A percentile compares a stretch with the other conserved stretches of the same genome.
Evolutionary conservation across 2,329 filamentous ascomycete genomes (phyloP).

Genomic region (Monosporascus sp.): DNA sequence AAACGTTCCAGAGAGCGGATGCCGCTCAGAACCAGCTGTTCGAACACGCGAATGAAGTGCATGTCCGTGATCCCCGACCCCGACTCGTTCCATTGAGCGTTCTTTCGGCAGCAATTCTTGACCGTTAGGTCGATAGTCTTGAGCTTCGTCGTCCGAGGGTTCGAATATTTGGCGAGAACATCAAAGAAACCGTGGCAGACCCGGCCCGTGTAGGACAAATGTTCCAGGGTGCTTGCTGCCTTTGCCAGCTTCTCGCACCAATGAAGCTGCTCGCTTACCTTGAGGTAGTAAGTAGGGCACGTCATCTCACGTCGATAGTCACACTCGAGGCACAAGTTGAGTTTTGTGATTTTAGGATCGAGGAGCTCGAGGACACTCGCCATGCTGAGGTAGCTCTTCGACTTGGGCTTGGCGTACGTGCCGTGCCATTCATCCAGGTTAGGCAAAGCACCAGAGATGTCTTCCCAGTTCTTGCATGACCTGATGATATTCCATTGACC

Average conservation of each 20-base stretch:
- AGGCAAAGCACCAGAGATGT: slow-evolving; percentile 58
- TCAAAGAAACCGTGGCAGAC: slow-evolving; percentile 67
- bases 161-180: slow-evolving; percentile 43
- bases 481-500: slow-evolving; percentile 75
- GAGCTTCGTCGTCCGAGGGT: slow-evolving; percentile 46
- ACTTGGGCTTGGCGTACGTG: slow-evolving; percentile 67
- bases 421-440: slow-evolving; percentile 59
- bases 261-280: slow-evolving; percentile 55
- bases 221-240: slow-evolving; percentile 57
- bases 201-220: slow-evolving; percentile 67
- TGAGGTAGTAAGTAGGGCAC: slow-evolving; percentile 56
- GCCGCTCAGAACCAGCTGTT: slow-evolving; percentile 59
- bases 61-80: slow-evolving; percentile 68
- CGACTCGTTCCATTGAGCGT: slow-evolving; percentile 52
- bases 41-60: slow-evolving; percentile 67
- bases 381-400: slow-evolving; percentile 67
- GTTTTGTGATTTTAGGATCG: slow-evolving; percentile 52
- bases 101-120: slow-evolving; percentile 65
- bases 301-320: slow-evolving; percentile 63
- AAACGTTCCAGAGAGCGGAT: slow-evolving; percentile 56
- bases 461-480: slow-evolving; percentile 55
- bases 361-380: slow-evolving; percentile 55
- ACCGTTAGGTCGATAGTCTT: slow-evolving; percentile 67
- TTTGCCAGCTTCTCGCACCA: slow-evolving; percentile 61
- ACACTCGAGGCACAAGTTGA: slow-evolving; percentile 66